Evolutionary conservation across 2,329 filamentous ascomycete species (phyloP).

Genomic region (Colletotrichum chrysophilum): DNA sequence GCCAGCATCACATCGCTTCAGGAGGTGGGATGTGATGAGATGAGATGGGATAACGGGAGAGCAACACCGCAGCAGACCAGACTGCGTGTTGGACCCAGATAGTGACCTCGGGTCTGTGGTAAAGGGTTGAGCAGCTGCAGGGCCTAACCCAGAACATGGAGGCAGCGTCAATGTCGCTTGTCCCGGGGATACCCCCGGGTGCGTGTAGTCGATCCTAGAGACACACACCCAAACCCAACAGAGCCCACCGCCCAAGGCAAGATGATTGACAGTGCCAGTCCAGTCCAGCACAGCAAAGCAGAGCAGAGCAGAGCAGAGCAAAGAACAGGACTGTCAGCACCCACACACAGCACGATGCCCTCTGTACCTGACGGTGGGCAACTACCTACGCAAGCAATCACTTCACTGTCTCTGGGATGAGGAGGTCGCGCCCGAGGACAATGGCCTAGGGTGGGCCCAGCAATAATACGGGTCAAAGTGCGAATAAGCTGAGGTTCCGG

Average conservation of each 20-base stretch:
- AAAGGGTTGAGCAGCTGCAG: not conserved
- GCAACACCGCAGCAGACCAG: not conserved
- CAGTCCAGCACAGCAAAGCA: not conserved
- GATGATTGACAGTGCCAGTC: not conserved
- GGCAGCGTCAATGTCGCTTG: not conserved
- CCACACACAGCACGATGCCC: not conserved
- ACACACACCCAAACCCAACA: not conserved
- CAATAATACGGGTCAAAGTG: slow-evolving; percentile 3
- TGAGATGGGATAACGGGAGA: not conserved
- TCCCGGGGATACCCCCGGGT: not conserved
- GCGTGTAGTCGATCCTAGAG: not conserved
- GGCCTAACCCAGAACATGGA: not conserved
- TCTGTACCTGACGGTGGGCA: not conserved
- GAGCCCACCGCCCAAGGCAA: not conserved
- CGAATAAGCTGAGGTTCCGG: slow-evolving; percentile 5
- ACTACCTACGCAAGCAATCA: not conserved
- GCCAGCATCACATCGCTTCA: not conserved
- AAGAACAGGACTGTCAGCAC: not conserved
- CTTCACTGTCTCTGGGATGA: not conserved
- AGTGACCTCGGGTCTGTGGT: not conserved
- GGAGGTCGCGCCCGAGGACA: not conserved
- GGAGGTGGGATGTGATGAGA: not conserved
- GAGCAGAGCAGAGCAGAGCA: not conserved
- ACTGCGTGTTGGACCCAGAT: not conserved
- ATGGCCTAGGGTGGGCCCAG: slow-evolving; percentile 3